These are phyloP conservation scores for Nakazawaea wickerhamii DNA, from an alignment of 805 yeast genomes.

Conservation along the genomic window DNA sequence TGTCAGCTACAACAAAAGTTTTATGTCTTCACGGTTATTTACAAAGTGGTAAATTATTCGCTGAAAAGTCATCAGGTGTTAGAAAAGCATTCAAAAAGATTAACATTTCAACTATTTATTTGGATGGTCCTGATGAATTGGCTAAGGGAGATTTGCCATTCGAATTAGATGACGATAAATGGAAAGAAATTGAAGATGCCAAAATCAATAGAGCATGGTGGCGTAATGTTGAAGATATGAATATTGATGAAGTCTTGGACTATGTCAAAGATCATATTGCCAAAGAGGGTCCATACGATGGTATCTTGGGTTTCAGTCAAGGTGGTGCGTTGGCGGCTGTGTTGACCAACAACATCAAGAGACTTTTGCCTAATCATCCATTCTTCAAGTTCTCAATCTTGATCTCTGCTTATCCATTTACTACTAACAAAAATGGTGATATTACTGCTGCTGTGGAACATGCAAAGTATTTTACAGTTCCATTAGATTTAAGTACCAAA, in stretches of 20 bases:
- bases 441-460: slow-evolving; percentile 27
- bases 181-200: slow-evolving; percentile 36
- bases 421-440: slow-evolving; percentile 32
- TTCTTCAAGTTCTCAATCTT: slow-evolving; percentile 63
- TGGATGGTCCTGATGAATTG: slow-evolving; percentile 63
- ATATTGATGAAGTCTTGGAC: slow-evolving; percentile 40
- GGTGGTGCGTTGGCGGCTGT: slow-evolving; percentile 78
- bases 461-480: slow-evolving; percentile 26
- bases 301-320: slow-evolving; percentile 78
- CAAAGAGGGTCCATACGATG: slow-evolving; percentile 68
- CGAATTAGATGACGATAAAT: slow-evolving; percentile 43
- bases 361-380: slow-evolving; percentile 36
- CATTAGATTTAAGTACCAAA: slow-evolving; percentile 27
- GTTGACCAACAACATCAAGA: slow-evolving; percentile 49
- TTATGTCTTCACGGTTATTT: slow-evolving; percentile 77
- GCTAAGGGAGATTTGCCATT: slow-evolving; percentile 61
- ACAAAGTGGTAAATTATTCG: slow-evolving; percentile 68
- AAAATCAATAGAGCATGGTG: slow-evolving; percentile 60
- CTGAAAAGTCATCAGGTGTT: slow-evolving; percentile 75
- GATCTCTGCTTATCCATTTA: slow-evolving; percentile 56
- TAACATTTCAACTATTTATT: slow-evolving; percentile 56
- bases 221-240: slow-evolving; percentile 47
- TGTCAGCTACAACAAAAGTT: slow-evolving; percentile 32
- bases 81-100: slow-evolving; percentile 57
- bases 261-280: slow-evolving; percentile 45